Evolutionary conservation across 177 flowering plant genomes (phyloP).

Genomic region (Vitis hybrid): DNA sequence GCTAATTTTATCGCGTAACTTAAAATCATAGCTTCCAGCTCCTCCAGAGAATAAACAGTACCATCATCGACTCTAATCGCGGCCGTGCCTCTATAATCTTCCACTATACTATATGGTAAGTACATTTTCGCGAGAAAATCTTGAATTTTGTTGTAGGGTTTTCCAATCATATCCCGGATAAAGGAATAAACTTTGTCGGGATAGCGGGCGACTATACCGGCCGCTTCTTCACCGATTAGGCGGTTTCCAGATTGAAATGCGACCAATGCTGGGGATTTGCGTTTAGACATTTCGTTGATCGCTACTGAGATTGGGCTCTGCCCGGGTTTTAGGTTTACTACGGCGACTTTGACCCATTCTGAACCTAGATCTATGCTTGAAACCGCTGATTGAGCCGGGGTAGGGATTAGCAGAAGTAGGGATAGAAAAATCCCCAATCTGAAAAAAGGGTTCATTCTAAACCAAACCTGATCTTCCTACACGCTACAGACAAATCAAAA

Average conservation of each 20-base stretch:
- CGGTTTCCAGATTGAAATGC: slow-evolving; percentile 69
- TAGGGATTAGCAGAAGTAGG: slow-evolving; percentile 15
- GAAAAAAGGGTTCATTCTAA: slow-evolving; percentile 12
- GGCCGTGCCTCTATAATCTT: slow-evolving; percentile 60
- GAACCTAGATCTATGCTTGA: slow-evolving; percentile 94
- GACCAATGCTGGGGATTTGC: slow-evolving; percentile 83
- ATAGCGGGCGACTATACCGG: slow-evolving; percentile 70
- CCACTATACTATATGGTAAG: slow-evolving; percentile 61
- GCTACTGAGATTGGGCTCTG: slow-evolving; percentile 87
- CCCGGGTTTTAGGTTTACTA: slow-evolving; percentile 89
- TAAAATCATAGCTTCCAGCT: slow-evolving; percentile 75
- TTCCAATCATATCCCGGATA: slow-evolving; percentile 62
- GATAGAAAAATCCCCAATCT: slow-evolving; percentile 23
- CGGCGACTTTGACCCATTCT: slow-evolving; percentile 91
- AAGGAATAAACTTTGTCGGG: slow-evolving; percentile 78
- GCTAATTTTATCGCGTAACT: slow-evolving; percentile 62
- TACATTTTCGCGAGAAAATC: slow-evolving; percentile 43
- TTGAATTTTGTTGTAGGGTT: slow-evolving; percentile 45
- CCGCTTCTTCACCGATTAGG: slow-evolving; percentile 82
- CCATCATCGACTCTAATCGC: slow-evolving; percentile 55
- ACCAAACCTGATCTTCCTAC: not conserved
- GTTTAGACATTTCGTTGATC: slow-evolving; percentile 97
- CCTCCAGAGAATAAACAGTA: slow-evolving; percentile 63
- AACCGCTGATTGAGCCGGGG: slow-evolving; percentile 67
- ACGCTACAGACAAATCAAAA: too few species aligned